phyloP scores from a whole-genome alignment of 1,139 yeast species.

The Candida sp. region DNA sequence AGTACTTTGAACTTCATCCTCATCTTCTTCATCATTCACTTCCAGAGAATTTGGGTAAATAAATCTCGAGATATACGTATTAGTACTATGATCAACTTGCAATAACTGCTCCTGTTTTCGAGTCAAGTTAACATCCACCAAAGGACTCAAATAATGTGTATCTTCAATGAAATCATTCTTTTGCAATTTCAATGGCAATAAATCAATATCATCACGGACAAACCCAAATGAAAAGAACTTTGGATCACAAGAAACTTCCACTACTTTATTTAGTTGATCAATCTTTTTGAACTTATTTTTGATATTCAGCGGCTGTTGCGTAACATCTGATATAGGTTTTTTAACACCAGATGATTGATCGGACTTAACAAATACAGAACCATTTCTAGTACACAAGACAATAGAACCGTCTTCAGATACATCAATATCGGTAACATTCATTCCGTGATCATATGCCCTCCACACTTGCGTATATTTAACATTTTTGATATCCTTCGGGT shows the following conservation, averaged over 20 bases:
- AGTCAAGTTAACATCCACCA: conserved; percentile 19
- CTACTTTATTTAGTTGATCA: conserved; percentile 50
- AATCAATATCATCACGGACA: conserved; percentile 60
- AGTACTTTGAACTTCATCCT: conserved; percentile 9
- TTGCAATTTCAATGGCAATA: conserved; percentile 46
- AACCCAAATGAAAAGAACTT: conserved; percentile 67
- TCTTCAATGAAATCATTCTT: conserved; percentile 45
- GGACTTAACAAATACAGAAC: conserved; percentile 51
- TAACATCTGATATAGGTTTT: conserved; percentile 23
- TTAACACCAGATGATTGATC: conserved; percentile 12
- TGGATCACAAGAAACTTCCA: conserved; percentile 63
- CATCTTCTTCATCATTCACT: conserved; percentile 15
- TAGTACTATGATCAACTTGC: conserved; percentile 13
- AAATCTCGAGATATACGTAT: conserved; percentile 24
- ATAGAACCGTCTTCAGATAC: conserved; percentile 68
- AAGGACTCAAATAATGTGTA: conserved; percentile 48
- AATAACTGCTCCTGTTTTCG: conserved; percentile 38
- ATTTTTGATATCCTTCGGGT: conserved; percentile 23
- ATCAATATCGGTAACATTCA: conserved; percentile 59
- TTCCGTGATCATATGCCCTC: conserved; percentile 52
- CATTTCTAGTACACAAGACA: conserved; percentile 63
- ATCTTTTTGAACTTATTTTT: conserved; percentile 54
- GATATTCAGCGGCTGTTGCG: conserved; percentile 21
- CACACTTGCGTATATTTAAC: conserved; percentile 43
- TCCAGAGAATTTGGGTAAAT: conserved; percentile 18